Percentiles rank a stretch among this genome's conserved stretches.
Evolutionary conservation across 345 rosid genomes (phyloP).

Genomic region (Euphorbia pulcherrima): DNA sequence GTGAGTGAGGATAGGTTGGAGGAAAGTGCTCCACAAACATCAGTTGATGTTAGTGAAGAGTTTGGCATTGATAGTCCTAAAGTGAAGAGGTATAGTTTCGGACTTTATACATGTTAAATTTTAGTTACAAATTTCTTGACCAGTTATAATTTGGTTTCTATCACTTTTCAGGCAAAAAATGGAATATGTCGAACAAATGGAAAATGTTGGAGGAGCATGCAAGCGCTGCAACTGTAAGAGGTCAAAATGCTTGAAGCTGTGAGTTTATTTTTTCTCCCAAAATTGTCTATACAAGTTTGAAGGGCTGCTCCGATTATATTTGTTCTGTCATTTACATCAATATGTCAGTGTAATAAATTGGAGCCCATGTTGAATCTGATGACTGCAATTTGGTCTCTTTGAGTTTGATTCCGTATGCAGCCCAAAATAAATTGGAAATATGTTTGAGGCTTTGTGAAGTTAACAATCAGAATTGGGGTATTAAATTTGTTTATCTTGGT

Average conservation of each 20-base stretch:
- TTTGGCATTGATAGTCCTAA: conserved; percentile 30
- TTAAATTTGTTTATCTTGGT: neutral
- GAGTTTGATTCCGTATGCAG: neutral
- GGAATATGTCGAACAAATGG: conserved; percentile 31
- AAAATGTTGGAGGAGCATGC: conserved; percentile 22
- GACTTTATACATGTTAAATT: conserved; percentile 1
- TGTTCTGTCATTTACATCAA: neutral
- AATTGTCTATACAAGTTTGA: neutral
- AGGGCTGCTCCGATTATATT: neutral
- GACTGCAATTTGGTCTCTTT: neutral
- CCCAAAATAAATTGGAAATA: neutral
- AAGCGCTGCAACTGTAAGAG: conserved; percentile 33
- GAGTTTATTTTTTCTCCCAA: conserved; percentile 13
- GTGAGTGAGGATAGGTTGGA: conserved; percentile 18
- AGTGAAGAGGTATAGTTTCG: conserved; percentile 36
- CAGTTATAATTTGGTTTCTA: conserved; percentile 9
- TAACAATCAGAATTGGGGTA: neutral
- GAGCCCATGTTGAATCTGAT: neutral
- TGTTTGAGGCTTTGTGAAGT: no score
- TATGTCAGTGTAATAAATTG: neutral
- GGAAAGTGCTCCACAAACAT: conserved; percentile 33
- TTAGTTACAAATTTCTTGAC: neutral
- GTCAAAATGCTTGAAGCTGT: conserved; percentile 36
- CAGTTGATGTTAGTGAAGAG: conserved; percentile 25
- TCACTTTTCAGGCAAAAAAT: conserved; percentile 37